Conservation (phyloP, 352 stramenopile genomes). For the Globisporangium middletonii region DNA sequence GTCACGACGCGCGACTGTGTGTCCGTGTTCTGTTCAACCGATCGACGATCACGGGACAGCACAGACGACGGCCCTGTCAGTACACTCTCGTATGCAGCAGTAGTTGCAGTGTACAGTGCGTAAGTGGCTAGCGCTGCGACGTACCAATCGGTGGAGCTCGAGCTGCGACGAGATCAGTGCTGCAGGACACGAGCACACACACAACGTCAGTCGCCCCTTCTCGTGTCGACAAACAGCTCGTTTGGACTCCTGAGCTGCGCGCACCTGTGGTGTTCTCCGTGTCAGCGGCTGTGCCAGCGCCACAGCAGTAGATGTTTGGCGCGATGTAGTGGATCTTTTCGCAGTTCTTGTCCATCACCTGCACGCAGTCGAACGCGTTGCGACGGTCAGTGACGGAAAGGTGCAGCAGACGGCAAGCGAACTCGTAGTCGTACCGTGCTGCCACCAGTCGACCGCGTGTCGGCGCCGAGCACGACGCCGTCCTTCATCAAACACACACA, state of each 20-base stretch:
- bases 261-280: conserved; percentile 90
- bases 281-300: conserved; percentile 96
- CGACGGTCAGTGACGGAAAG: not conserved
- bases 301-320: conserved; percentile 99
- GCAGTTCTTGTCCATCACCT: conserved; percentile 99
- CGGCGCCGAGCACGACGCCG: conserved; percentile 95
- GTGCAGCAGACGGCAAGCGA: not conserved
- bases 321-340: conserved; percentile 99
- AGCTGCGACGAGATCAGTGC: conserved; percentile 87
- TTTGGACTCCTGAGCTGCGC: not conserved
- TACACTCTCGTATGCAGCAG: not conserved
- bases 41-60: not conserved
- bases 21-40: conserved; percentile 52
- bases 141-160: conserved; percentile 92
- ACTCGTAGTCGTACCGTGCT: conserved; percentile 48
- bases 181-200: conserved; percentile 4
- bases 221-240: not conserved
- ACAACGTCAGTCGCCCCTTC: not conserved
- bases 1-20: conserved; percentile 93
- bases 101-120: not conserved
- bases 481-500: conserved; percentile 35
- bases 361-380: not conserved
- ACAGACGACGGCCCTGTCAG: not conserved
- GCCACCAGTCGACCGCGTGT: conserved; percentile 96
- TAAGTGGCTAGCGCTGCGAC: conserved; percentile 11